Percentiles rank a stretch among this genome's conserved stretches.
These are phyloP conservation scores for Rhynchosporium secalis DNA, from an alignment of 2,329 filamentous ascomycete genomes.

Conservation along the genomic window DNA sequence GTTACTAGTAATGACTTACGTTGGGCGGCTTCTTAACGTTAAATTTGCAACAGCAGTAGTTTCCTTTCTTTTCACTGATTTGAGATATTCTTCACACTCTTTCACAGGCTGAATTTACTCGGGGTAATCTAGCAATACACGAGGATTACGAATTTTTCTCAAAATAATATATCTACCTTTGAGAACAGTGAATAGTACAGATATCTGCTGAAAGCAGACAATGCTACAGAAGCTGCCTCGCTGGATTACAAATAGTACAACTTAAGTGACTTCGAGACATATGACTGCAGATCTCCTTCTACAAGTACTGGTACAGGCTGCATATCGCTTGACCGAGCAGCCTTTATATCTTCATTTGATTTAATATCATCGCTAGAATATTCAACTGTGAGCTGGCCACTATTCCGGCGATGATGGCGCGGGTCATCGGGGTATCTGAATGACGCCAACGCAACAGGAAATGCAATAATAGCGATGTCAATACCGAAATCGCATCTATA, in stretches of 20 bases:
- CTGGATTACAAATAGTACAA: background rate
- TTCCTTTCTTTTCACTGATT: background rate
- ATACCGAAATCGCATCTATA: constrained; percentile 21
- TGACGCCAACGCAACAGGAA: background rate
- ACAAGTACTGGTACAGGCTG: background rate
- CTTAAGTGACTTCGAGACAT: background rate
- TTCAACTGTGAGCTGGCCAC: background rate
- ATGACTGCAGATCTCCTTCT: background rate
- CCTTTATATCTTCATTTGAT: constrained; percentile 8
- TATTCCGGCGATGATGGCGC: constrained; percentile 2
- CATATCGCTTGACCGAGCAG: background rate
- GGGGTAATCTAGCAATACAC: too few species aligned
- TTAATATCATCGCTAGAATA: background rate
- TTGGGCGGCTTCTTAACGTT: too few species aligned
- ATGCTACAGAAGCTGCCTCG: background rate
- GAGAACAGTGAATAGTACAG: background rate
- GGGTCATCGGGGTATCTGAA: constrained; percentile 9
- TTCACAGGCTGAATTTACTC: too few species aligned
- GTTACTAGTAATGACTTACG: background rate
- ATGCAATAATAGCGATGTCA: constrained; percentile 10
- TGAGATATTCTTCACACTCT: too few species aligned
- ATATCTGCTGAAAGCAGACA: background rate
- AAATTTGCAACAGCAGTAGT: too few species aligned
- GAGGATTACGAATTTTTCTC: background rate
- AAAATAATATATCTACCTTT: background rate